phyloP scores from a whole-genome alignment of 192 early-diverging fungal species.

The Entomortierella chlamydospora region DNA sequence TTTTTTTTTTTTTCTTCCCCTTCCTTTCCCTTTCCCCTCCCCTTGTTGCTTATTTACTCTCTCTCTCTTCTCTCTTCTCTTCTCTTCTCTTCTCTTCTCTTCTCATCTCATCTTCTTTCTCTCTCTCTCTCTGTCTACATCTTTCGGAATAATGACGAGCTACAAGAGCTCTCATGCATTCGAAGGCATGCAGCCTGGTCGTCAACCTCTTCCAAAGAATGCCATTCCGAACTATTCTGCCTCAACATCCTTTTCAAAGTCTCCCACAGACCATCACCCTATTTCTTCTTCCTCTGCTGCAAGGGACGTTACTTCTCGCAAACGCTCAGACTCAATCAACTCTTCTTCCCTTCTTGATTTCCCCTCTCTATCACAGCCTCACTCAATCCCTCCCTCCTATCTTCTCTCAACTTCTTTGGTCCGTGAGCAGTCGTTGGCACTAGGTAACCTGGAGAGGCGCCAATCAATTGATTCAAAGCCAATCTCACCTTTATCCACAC shows the following conservation, averaged over 20 bases:
- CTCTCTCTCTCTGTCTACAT: background rate
- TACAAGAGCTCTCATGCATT: slow-evolving; percentile 51
- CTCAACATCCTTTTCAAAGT: background rate
- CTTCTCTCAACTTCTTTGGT: slow-evolving; percentile 35
- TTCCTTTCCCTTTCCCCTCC: too few relatives aligned
- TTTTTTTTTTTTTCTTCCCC: too few relatives aligned
- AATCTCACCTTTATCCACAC: background rate
- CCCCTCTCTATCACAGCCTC: slow-evolving; percentile 32
- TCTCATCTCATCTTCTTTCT: background rate
- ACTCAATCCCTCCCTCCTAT: slow-evolving; percentile 19
- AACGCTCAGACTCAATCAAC: slow-evolving; percentile 29
- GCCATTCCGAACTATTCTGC: slow-evolving; percentile 8
- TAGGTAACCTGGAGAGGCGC: slow-evolving; percentile 42
- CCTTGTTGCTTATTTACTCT: too few relatives aligned
- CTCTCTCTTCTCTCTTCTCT: background rate
- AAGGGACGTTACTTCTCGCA: background rate
- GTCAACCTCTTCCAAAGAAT: slow-evolving; percentile 29
- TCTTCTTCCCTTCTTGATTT: slow-evolving; percentile 20
- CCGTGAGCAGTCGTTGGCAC: slow-evolving; percentile 51
- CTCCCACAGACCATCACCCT: background rate
- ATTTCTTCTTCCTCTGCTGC: background rate
- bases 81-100: background rate
- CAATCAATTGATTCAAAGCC: slow-evolving; percentile 30
- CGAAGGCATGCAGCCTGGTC: slow-evolving; percentile 28
- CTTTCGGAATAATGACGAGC: slow-evolving; percentile 36